Evolutionary conservation across 2,329 filamentous ascomycete genomes (phyloP).

Genomic region (Sporothrix euskadiensis): DNA sequence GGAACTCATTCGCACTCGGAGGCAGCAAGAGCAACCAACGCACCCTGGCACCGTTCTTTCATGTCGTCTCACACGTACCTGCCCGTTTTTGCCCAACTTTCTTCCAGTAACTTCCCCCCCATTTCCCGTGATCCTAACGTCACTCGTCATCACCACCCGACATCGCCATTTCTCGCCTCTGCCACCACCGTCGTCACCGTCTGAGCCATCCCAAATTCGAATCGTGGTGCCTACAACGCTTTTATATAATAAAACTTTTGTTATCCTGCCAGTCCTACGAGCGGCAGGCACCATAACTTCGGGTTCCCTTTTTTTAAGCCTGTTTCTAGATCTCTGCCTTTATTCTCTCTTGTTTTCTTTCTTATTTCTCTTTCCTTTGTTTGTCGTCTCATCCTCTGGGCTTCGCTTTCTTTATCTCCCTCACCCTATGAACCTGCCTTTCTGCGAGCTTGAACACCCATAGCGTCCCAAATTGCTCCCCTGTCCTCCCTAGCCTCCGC

Average conservation of each 20-base stretch:
- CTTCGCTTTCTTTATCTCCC: not conserved
- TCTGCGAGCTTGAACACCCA: constrained; percentile 8
- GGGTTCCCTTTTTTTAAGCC: constrained; percentile 12
- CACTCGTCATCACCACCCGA: not conserved
- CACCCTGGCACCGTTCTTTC: not conserved
- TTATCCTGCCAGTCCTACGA: constrained; percentile 10
- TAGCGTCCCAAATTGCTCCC: constrained; percentile 11
- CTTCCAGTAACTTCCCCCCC: not conserved
- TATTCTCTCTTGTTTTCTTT: not conserved
- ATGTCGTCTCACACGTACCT: not conserved
- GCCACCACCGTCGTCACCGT: constrained; percentile 19
- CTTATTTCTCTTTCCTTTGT: not conserved
- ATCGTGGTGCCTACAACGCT: constrained; percentile 10
- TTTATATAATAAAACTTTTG: constrained; percentile 4
- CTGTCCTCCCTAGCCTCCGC: constrained; percentile 8
- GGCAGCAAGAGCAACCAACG: not conserved
- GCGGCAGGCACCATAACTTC: constrained; percentile 15
- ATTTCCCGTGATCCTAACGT: not conserved
- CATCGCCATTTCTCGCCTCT: constrained; percentile 3
- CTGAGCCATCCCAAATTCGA: constrained; percentile 1
- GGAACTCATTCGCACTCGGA: not conserved
- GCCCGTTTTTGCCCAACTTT: constrained; percentile 1
- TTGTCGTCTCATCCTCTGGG: not conserved
- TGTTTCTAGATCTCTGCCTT: not conserved
- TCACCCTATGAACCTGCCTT: not conserved